Evolutionary conservation across 2,329 filamentous ascomycete species (phyloP).

Genomic region (Juglanconis juglandina): DNA sequence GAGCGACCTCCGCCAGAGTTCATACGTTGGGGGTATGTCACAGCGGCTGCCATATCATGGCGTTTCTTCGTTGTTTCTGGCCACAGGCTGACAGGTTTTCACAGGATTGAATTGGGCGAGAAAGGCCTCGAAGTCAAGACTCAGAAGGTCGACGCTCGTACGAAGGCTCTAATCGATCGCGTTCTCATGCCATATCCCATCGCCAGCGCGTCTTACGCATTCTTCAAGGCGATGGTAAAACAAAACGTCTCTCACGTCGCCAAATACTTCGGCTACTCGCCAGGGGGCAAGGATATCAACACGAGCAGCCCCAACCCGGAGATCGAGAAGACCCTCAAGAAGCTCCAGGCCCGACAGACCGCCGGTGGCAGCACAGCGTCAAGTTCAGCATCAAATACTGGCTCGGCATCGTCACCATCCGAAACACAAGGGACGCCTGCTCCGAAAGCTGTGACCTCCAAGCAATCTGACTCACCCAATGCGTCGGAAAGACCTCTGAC

Average conservation of each 20-base stretch:
- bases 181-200: constrained; percentile 53
- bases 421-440: neutral
- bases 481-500: constrained; percentile 7
- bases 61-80: neutral
- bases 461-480: neutral
- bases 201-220: constrained; percentile 49
- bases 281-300: constrained; percentile 14
- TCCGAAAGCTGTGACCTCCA: neutral
- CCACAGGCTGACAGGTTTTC: constrained; percentile 21
- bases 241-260: constrained; percentile 43
- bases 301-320: constrained; percentile 23
- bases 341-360: constrained; percentile 19
- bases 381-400: constrained; percentile 19
- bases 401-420: constrained; percentile 4
- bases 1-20: constrained; percentile 56
- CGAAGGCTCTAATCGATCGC: constrained; percentile 43
- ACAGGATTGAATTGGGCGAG: constrained; percentile 48
- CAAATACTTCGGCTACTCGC: constrained; percentile 43
- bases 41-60: no score
- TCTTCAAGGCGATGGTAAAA: constrained; percentile 44
- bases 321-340: constrained; percentile 30
- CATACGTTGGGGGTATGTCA: constrained; percentile 55
- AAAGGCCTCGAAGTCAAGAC: constrained; percentile 47
- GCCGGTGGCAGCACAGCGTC: constrained; percentile 20
- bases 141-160: constrained; percentile 45